phyloP scores from a whole-genome alignment of 2,329 filamentous ascomycete species.

The Fusarium verticillioides region DNA sequence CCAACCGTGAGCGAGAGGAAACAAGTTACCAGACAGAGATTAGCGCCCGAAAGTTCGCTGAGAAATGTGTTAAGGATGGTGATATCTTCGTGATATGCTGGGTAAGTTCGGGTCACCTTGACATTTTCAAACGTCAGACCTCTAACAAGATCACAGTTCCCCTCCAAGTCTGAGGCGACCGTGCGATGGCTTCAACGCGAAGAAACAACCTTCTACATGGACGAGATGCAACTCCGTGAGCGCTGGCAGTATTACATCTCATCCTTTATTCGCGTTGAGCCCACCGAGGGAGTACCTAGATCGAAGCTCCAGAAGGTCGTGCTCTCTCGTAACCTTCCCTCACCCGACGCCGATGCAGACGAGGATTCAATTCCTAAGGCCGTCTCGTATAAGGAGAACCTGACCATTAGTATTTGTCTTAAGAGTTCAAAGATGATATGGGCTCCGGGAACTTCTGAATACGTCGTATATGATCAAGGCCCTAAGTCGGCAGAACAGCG shows the following conservation, averaged over 20 bases:
- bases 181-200: slow-evolving; percentile 77
- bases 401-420: slow-evolving; percentile 79
- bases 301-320: slow-evolving; percentile 74
- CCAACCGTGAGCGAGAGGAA: slow-evolving; percentile 82
- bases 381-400: slow-evolving; percentile 71
- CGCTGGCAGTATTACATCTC: slow-evolving; percentile 97
- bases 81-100: slow-evolving; percentile 92
- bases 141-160: slow-evolving; percentile 65
- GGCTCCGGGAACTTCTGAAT: slow-evolving; percentile 76
- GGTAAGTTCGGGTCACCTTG: slow-evolving; percentile 67
- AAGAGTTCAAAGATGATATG: slow-evolving; percentile 85
- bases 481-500: slow-evolving; percentile 75
- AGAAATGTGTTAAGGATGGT: slow-evolving; percentile 91
- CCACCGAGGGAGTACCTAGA: slow-evolving; percentile 81
- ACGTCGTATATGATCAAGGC: slow-evolving; percentile 76
- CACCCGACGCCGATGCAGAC: slow-evolving; percentile 70
- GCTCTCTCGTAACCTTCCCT: slow-evolving; percentile 76
- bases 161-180: slow-evolving; percentile 73
- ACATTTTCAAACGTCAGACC: not conserved
- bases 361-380: slow-evolving; percentile 71
- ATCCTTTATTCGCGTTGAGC: slow-evolving; percentile 87
- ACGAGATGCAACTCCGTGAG: slow-evolving; percentile 85
- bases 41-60: slow-evolving; percentile 88
- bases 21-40: slow-evolving; percentile 93
- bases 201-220: slow-evolving; percentile 84